phyloP scores from a whole-genome alignment of 2,329 filamentous ascomycete genomes.

The Fusarium zealandicum region DNA sequence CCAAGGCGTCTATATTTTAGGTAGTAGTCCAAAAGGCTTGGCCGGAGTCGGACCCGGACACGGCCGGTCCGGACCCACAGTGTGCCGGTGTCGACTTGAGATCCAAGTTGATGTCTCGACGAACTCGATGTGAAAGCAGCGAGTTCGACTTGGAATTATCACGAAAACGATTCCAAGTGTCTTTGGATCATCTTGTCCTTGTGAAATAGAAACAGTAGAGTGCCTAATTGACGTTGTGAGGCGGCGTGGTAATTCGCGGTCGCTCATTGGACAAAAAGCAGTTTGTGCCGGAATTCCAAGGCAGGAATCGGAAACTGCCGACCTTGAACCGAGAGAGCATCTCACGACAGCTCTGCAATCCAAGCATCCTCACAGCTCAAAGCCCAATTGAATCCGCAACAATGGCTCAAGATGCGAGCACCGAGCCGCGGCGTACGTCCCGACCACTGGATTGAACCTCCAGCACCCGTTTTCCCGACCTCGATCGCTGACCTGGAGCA shows the following conservation, averaged over 20 bases:
- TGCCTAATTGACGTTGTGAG: neutral
- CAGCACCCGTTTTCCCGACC: constrained; percentile 18
- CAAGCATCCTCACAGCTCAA: constrained; percentile 41
- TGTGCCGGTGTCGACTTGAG: constrained; percentile 7
- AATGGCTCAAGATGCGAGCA: constrained; percentile 49
- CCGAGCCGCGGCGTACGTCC: constrained; percentile 51
- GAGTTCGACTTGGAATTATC: accelerated
- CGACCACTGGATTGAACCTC: neutral
- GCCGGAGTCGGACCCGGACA: constrained; percentile 8
- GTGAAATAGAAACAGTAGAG: neutral
- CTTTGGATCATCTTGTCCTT: neutral
- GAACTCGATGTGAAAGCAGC: neutral
- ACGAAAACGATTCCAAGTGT: neutral
- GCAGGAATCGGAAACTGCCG: constrained; percentile 37
- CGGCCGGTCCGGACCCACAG: constrained; percentile 24
- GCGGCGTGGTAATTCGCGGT: constrained; percentile 38
- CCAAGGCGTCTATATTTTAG: neutral
- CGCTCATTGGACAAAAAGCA: constrained; percentile 28
- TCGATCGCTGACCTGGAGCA: constrained; percentile 47
- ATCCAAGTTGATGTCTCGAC: constrained; percentile 7
- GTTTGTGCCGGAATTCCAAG: constrained; percentile 40
- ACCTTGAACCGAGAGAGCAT: constrained; percentile 42
- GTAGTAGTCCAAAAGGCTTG: constrained; percentile 10
- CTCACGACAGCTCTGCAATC: constrained; percentile 40
- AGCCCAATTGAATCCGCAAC: constrained; percentile 47